A percentile compares a stretch with the other conserved stretches of the same genome.
phyloP scores from a whole-genome alignment of 495 filamentous ascomycete species.

The Aspergillus coremiiformis region DNA sequence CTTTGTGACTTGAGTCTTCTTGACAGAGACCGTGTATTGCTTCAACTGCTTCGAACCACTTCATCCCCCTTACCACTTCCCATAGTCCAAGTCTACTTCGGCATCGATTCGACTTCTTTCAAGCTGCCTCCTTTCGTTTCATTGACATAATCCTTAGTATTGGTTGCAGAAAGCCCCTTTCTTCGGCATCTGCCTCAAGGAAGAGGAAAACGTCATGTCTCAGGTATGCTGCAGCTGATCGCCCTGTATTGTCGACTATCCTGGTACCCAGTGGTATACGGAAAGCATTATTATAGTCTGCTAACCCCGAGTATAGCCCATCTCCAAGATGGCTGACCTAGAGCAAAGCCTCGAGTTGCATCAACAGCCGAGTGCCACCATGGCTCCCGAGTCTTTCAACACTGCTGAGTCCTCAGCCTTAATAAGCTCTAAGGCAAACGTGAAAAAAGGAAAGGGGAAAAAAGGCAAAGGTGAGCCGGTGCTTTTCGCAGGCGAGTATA shows the following conservation, averaged over 20 bases:
- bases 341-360: background rate
- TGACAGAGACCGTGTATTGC: background rate
- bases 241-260: background rate
- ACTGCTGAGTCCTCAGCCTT: background rate
- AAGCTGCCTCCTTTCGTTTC: too few relatives aligned
- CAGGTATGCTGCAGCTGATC: background rate
- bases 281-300: background rate
- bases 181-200: background rate
- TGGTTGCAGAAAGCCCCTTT: background rate
- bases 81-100: background rate
- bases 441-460: too few relatives aligned
- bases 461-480: background rate
- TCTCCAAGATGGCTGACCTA: background rate
- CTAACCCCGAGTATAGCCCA: background rate
- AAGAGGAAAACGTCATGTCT: background rate
- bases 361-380: background rate
- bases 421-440: too few relatives aligned
- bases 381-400: background rate
- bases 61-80: background rate
- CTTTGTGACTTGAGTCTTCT: background rate
- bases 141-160: background rate
- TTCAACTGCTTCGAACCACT: background rate
- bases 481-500: background rate
- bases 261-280: background rate
- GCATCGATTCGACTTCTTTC: background rate